Evolutionary conservation across 805 yeast species (phyloP), one percentile per base, ranked within the genome.

Genomic region (Metschnikowia lunata): DNA sequence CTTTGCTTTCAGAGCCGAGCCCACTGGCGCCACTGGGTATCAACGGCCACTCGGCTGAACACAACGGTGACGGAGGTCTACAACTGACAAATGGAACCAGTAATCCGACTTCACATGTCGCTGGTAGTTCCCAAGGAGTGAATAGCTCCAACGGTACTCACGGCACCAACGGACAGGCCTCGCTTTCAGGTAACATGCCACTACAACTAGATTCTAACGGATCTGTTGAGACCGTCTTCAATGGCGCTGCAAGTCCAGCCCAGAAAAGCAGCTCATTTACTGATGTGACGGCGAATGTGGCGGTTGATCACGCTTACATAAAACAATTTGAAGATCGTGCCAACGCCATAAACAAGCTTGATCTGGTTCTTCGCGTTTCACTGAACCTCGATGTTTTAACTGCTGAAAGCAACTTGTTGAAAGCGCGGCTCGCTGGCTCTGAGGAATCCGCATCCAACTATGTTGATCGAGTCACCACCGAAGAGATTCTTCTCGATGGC

Each of bases 381-480:
- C 49, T 48, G 49, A 53, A 53, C 42, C 42, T 56, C 35, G 42
- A 48, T 38, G 50, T 58, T 14, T 43, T 62, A 30, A 50, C 56
- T 37, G 52, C 38, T 44, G 56, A 43, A 45, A 45, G 36, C 28
- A 47, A 42, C 18, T 42, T 42, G 26, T 36, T 49, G 34, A 39
- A 35, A 23, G 31, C 52, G 29, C 36, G 51, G 39, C 40, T 52
- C 44, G 38, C 50, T 35, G 13, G 54, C 30, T 52, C 66, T 18
- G 52, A 58, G 38, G 55, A 57, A 15, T 38, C 63, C 18, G 55
- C 68, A 10, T 44, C 59, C 37, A 66, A 63, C 48, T 67, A 62
- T 48, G 54, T 67, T 27, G 71, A 67, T 30, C 55, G 72, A 13
- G 63, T 64, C 18, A 62, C 67, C 12, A 59, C 69, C 15, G 72